Percentiles rank a stretch among this genome's conserved stretches.
phyloP scores from a whole-genome alignment of 257 asterid species.

The Primulina huaijiensis region DNA sequence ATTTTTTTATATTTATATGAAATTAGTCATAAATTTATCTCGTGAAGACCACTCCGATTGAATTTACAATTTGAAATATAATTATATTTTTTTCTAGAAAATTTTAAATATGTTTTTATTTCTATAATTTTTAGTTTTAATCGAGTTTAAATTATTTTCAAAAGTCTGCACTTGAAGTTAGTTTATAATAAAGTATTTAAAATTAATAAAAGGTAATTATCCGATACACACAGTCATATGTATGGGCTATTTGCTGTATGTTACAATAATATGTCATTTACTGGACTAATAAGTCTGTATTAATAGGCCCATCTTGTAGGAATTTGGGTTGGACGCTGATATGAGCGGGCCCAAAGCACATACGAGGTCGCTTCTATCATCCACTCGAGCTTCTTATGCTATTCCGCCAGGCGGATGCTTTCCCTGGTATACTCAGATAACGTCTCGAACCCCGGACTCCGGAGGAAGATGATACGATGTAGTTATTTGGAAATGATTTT shows the following conservation, averaged over 20 bases:
- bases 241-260: no score
- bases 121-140: no score
- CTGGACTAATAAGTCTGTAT: background rate
- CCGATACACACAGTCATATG: no score
- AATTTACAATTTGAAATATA: background rate
- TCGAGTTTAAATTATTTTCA: no score
- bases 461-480: conserved; percentile 2
- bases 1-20: no score
- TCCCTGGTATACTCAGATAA: conserved; percentile 13
- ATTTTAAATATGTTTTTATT: background rate
- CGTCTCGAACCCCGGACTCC: conserved; percentile 15
- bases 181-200: no score
- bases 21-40: no score
- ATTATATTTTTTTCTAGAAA: no score
- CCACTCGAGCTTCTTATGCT: background rate
- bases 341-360: background rate
- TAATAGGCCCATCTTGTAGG: background rate
- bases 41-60: background rate
- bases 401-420: background rate
- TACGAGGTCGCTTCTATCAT: background rate
- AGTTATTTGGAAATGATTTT: background rate
- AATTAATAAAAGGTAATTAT: background rate
- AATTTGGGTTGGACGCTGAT: background rate
- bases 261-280: no score
- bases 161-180: no score